Base-by-base conservation (phyloP, 257 asterid species). In the Apocynum venetum region DNA sequence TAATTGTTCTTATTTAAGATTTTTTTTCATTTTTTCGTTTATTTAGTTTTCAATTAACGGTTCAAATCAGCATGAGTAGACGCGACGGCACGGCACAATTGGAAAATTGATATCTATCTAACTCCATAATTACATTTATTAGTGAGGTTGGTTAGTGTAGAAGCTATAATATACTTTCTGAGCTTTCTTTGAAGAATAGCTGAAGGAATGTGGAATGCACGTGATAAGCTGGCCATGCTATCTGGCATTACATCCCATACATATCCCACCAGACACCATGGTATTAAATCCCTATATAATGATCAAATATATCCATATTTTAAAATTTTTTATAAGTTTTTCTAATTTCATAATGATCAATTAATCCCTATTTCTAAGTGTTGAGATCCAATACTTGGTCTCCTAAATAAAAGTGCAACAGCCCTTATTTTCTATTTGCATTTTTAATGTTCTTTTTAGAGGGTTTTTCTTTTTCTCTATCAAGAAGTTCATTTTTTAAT, bases 71-170 rank as follows among this genome's bases (percentile, higher is more conserved):
- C 57, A 83, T 83, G 91, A 89, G 92, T 87, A 77, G 87, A n/a
- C 83, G 94, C 55, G 83, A 91, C 91, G 96, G 94, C 94, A 91
- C 92, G 92, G 90, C 88, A 82, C 49, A 77, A 38, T 76, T 73
- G 53, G 60, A 70, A 79, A 82, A 80, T 76, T 59, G 77, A 41
- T 44, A 74, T 75, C 79, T 77, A 72, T 84, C 64, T 63, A 79
- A 72, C 83, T 65, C 75, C 79, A 79, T 83, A 59, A 75, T 75
- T 63, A 80, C 61, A 79, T 76, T 82, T 82, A 83, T 81, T 78
- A 80, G 83, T 78, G 76, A 59, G 81, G 83, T 78, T 86, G 77
- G 86, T 78, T 83, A 82, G 77, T 61, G 57, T 83, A 53, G 72
- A 74, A 68, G 84, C 35, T 31, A 65, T 43, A 5, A 8, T 40